Percentiles rank a stretch among this genome's conserved stretches.
phyloP scores from a whole-genome alignment of 2,329 filamentous ascomycete species.

The Pseudogymnoascus sp. region DNA sequence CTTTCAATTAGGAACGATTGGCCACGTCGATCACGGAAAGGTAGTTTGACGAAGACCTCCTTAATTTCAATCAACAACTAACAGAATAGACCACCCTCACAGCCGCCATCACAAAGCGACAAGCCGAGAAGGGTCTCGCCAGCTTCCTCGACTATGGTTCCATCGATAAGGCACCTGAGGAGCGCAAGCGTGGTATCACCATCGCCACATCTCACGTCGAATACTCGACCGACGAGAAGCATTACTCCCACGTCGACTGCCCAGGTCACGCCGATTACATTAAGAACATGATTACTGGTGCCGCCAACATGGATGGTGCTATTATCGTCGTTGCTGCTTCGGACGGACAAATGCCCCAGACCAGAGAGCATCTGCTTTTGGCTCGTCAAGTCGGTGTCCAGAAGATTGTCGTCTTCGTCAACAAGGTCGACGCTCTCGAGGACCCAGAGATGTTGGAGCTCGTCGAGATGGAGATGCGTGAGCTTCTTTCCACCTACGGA shows the following conservation, averaged over 20 bases:
- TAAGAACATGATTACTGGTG: conserved; percentile 99
- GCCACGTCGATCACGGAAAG: conserved; percentile 99
- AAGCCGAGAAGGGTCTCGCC: conserved; percentile 88
- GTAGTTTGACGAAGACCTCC: conserved; percentile 37
- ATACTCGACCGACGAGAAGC: conserved; percentile 86
- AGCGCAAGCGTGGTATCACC: conserved; percentile 99
- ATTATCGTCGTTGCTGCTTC: conserved; percentile 98
- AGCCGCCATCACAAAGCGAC: conserved; percentile 96
- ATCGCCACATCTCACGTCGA: conserved; percentile 98
- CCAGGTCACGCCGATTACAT: conserved; percentile 99
- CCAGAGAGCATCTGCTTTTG: conserved; percentile 93
- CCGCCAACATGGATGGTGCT: conserved; percentile 97
- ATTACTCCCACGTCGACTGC: conserved; percentile 99
- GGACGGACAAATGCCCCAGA: conserved; percentile 99
- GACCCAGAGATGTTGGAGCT: conserved; percentile 99
- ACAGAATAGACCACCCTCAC: conserved; percentile 79
- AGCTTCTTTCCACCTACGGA: conserved; percentile 83
- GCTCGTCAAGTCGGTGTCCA: conserved; percentile 97
- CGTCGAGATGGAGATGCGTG: conserved; percentile 99
- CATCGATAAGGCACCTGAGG: conserved; percentile 98
- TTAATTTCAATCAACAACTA: conserved; percentile 16
- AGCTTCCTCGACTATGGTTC: conserved; percentile 94
- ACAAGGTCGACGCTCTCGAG: conserved; percentile 97
- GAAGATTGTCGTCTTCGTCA: conserved; percentile 97
- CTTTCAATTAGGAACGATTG: conserved; percentile 67